Conservation (phyloP, 805 yeast species). For the Priceomyces medius region DNA sequence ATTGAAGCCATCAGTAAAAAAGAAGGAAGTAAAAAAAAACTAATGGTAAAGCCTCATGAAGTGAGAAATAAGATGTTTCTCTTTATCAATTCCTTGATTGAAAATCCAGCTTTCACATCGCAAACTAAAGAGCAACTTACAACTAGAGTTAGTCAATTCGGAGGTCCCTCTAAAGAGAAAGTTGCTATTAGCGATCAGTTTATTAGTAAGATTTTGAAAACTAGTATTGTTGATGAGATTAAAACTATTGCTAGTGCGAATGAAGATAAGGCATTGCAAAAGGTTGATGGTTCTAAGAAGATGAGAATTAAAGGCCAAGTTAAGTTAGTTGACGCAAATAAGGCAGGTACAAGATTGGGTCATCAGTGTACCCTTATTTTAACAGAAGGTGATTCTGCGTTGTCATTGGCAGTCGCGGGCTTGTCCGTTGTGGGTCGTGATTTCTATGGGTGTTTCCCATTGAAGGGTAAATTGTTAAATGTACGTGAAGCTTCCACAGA, state of each 20-base stretch:
- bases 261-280: slow-evolving; percentile 82
- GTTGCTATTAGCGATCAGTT: slow-evolving; percentile 72
- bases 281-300: slow-evolving; percentile 84
- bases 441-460: slow-evolving; percentile 90
- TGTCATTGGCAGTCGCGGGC: slow-evolving; percentile 88
- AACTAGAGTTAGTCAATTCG: slow-evolving; percentile 84
- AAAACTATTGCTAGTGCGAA: slow-evolving; percentile 82
- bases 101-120: slow-evolving; percentile 95
- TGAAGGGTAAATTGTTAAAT: slow-evolving; percentile 90
- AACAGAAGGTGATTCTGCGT: slow-evolving; percentile 97
- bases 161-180: slow-evolving; percentile 61
- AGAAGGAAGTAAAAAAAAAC: slow-evolving; percentile 62
- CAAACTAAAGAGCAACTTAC: slow-evolving; percentile 96
- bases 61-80: slow-evolving; percentile 86
- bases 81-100: slow-evolving; percentile 87
- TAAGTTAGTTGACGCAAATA: slow-evolving; percentile 92
- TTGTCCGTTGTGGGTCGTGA: slow-evolving; percentile 94
- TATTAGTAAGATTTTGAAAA: slow-evolving; percentile 63
- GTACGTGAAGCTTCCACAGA: slow-evolving; percentile 98
- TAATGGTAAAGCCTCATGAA: slow-evolving; percentile 83
- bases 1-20: slow-evolving; percentile 61
- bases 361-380: slow-evolving; percentile 87
- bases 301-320: slow-evolving; percentile 84
- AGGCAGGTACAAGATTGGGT: slow-evolving; percentile 93
- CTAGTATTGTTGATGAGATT: slow-evolving; percentile 71